Evolutionary conservation across 2,329 filamentous ascomycete species (phyloP).

Genomic region (Moelleriella libera): DNA sequence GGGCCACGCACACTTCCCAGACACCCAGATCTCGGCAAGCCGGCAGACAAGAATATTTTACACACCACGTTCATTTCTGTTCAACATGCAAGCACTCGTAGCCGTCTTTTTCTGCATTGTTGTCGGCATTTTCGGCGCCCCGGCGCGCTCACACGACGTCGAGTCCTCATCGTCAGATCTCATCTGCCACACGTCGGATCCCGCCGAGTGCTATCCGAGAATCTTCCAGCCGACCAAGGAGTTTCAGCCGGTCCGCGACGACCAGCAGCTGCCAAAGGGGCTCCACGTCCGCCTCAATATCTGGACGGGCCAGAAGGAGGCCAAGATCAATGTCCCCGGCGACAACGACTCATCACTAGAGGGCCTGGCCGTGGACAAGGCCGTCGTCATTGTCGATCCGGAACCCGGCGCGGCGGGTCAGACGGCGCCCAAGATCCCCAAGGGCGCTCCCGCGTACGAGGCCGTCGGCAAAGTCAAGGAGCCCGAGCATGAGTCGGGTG

Average conservation of each 20-base stretch:
- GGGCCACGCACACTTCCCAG: no score
- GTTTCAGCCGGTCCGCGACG: slow-evolving; percentile 48
- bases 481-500: slow-evolving; percentile 20
- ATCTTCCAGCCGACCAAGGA: slow-evolving; percentile 49
- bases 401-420: slow-evolving; percentile 13
- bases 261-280: slow-evolving; percentile 50
- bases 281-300: slow-evolving; percentile 55
- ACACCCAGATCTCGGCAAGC: no score
- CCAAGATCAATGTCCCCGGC: slow-evolving; percentile 47
- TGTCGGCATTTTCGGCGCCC: slow-evolving; percentile 12
- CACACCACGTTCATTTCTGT: no score
- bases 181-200: slow-evolving; percentile 49
- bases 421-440: slow-evolving; percentile 20
- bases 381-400: slow-evolving; percentile 40
- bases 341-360: slow-evolving; percentile 32
- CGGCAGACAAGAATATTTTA: no score
- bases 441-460: slow-evolving; percentile 42
- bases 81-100: neutral
- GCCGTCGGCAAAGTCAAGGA: slow-evolving; percentile 41
- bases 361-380: slow-evolving; percentile 36
- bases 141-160: slow-evolving; percentile 13
- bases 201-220: slow-evolving; percentile 50
- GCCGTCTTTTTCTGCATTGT: slow-evolving; percentile 6
- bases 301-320: slow-evolving; percentile 48
- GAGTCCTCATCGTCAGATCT: slow-evolving; percentile 32